Base-by-base conservation (phyloP, 1,139 yeast genomes). In the Taiozyma sp. region DNA sequence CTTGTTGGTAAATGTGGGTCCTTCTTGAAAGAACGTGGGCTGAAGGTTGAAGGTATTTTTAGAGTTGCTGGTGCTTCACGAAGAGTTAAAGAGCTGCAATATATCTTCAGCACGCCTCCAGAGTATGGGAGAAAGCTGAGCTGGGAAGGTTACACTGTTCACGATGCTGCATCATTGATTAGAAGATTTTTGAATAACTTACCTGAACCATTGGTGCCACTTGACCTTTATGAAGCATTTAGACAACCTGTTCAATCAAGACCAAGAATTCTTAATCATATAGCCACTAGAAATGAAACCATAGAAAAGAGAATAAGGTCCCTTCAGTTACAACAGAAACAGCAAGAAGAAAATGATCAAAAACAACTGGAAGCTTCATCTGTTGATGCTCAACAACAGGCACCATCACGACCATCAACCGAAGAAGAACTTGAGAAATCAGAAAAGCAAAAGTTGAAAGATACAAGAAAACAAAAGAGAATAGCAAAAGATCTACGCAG, bases 1-100 rank as follows among this genome's bases (percentile, higher is more conserved):
- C 88, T 93, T n/a, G 96, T 93, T 32, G 99, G 98, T 26, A 88
- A 90, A 61, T 91, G 99, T 70, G 97, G 98, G 2, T 84, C 88
- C 1, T 91, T 71, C 64, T 70, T 93, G 55, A 93, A 93, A 63
- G 80, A 81, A 48, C 83, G 88, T 57, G 95, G 88, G 9, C 68
- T 86, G 45, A 76, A 76, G 35, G 85, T 88, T 1, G 96, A 93
- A 65, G 99, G 99, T 4, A 88, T 95, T 8, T 93, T 93, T 66
- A 75, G 99, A 55, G 88, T 93, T 3, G 95, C 95, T 2, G 99
- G 99, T 9, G 85, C 96, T 14, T 85, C 91, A 26, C 86, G 89
- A 64, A 76, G 99, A 50, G 83, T 93, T 45, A 88, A 88, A 61
- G 95, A 89, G 60, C 73, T 93, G 47, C 98, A 93, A 67, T 76